Percentiles rank a stretch among this genome's conserved stretches.
These are phyloP conservation scores for Actinomortierella wolfii DNA, from an alignment of 371 early-diverging fungal genomes.

Conservation along the genomic window DNA sequence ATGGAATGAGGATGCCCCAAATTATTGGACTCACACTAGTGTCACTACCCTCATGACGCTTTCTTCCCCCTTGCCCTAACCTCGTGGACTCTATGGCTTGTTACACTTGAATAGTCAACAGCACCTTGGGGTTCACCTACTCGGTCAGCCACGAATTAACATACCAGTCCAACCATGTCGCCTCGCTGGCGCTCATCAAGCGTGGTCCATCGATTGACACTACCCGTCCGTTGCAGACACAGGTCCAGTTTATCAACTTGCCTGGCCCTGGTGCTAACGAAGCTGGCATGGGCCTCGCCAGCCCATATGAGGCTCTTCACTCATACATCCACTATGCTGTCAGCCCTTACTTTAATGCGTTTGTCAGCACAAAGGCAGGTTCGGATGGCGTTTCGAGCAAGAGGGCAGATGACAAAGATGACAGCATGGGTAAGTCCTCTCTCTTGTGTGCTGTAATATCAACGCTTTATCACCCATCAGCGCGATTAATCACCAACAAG, in stretches of 20 bases:
- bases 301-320: constrained; percentile 93
- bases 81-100: constrained; percentile 10
- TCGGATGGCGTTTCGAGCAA: constrained; percentile 52
- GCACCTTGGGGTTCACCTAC: constrained; percentile 55
- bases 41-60: neutral
- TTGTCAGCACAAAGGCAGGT: constrained; percentile 75
- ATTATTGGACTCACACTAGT: neutral
- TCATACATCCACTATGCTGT: constrained; percentile 93
- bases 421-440: constrained; percentile 69
- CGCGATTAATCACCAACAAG: neutral
- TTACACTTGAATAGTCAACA: constrained; percentile 15
- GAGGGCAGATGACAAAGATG: constrained; percentile 81
- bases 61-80: neutral
- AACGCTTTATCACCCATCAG: neutral
- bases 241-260: constrained; percentile 90
- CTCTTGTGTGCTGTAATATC: neutral
- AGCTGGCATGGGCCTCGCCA: constrained; percentile 59
- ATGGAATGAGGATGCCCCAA: too few species aligned
- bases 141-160: constrained; percentile 77
- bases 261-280: constrained; percentile 82
- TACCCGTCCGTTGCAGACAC: constrained; percentile 72
- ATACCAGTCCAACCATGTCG: constrained; percentile 76
- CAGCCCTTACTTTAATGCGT: constrained; percentile 97
- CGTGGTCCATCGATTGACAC: constrained; percentile 78
- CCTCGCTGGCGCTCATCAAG: constrained; percentile 91